Conservation (phyloP, 345 rosid genomes). For the Ceriops decandra region DNA sequence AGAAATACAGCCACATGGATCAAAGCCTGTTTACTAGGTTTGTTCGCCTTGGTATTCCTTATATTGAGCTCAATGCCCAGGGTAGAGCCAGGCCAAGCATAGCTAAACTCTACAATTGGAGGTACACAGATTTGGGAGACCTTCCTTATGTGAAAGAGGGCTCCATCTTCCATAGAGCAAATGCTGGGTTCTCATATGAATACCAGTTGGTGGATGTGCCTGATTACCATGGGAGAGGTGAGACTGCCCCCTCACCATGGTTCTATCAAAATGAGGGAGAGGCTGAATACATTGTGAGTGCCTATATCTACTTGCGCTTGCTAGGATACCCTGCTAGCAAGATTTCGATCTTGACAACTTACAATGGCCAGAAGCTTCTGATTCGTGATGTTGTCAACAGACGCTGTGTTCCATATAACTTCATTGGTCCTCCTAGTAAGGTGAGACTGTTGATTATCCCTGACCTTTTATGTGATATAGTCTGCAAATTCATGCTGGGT, state of each 20-base stretch:
- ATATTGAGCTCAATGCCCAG: slow-evolving; percentile 98
- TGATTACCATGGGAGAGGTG: slow-evolving; percentile 87
- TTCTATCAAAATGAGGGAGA: slow-evolving; percentile 98
- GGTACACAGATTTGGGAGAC: slow-evolving; percentile 95
- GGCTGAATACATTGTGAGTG: slow-evolving; percentile 95
- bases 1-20: slow-evolving; percentile 99
- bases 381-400: slow-evolving; percentile 96
- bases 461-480: background rate
- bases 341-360: slow-evolving; percentile 94
- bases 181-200: slow-evolving; percentile 90
- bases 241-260: slow-evolving; percentile 96
- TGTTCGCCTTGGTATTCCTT: slow-evolving; percentile 95
- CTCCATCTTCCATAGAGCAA: slow-evolving; percentile 66
- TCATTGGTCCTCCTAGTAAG: slow-evolving; percentile 97
- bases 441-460: slow-evolving; percentile 30
- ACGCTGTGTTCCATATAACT: slow-evolving; percentile 74
- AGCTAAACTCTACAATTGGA: slow-evolving; percentile 93
- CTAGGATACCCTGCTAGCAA: slow-evolving; percentile 92
- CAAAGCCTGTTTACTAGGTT: slow-evolving; percentile 98
- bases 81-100: slow-evolving; percentile 99
- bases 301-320: slow-evolving; percentile 92
- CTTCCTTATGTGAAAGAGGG: slow-evolving; percentile 74
- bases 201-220: slow-evolving; percentile 91
- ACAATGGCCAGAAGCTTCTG: slow-evolving; percentile 96
- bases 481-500: background rate